Percentiles rank a stretch among this genome's conserved stretches.
Evolutionary conservation across 257 asterid genomes (phyloP).

Genomic region (Asclepias syriaca): DNA sequence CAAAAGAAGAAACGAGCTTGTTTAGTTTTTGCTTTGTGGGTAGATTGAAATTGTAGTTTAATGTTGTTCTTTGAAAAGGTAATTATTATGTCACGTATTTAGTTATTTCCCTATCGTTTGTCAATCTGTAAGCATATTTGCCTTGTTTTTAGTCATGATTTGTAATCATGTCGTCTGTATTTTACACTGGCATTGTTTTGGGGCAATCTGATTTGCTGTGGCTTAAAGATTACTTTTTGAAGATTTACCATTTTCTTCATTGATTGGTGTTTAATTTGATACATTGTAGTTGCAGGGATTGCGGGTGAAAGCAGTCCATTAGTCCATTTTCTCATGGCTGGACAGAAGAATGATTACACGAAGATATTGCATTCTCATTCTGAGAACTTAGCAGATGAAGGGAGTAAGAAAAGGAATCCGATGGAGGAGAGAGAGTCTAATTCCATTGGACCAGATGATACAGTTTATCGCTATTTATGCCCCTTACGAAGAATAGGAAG

Average conservation of each 20-base stretch:
- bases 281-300: not conserved
- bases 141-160: not conserved
- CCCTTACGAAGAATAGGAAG: slow-evolving; percentile 77
- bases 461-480: slow-evolving; percentile 76
- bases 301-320: not conserved
- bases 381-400: slow-evolving; percentile 49
- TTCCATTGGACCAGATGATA: slow-evolving; percentile 58
- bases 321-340: slow-evolving; percentile 39
- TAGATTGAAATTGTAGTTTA: not conserved
- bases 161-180: not conserved
- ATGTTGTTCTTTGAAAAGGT: not conserved
- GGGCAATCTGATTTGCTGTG: not conserved
- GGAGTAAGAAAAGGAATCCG: slow-evolving; percentile 46
- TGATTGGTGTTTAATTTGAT: slow-evolving; percentile 2
- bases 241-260: not conserved
- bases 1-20: slow-evolving; percentile 8
- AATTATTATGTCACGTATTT: not conserved
- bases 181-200: not conserved
- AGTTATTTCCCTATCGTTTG: not conserved
- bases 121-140: not conserved
- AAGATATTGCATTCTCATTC: slow-evolving; percentile 41
- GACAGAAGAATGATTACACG: slow-evolving; percentile 60
- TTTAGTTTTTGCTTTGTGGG: not conserved
- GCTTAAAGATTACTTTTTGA: not conserved
- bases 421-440: slow-evolving; percentile 63